phyloP scores from a whole-genome alignment of 2,329 filamentous ascomycete species.

The Curvularia spicifera region DNA sequence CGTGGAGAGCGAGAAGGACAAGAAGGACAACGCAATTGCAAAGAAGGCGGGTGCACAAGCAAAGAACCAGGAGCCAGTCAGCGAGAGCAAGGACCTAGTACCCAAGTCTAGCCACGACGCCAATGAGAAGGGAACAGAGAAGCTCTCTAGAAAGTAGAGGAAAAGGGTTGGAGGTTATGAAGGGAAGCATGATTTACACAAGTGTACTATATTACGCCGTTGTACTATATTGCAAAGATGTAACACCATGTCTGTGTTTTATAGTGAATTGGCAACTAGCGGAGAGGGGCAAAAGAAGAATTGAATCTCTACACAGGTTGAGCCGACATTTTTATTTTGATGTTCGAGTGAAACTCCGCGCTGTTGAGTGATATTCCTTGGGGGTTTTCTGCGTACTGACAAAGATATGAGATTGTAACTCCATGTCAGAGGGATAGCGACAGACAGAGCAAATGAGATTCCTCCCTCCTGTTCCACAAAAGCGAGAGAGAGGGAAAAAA shows the following conservation, averaged over 20 bases:
- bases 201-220: conserved; percentile 16
- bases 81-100: conserved; percentile 55
- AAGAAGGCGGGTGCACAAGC: conserved; percentile 7
- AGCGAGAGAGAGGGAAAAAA: too few relatives aligned
- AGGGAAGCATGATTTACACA: background rate
- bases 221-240: background rate
- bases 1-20: conserved; percentile 15
- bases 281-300: background rate
- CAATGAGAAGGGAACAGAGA: conserved; percentile 24
- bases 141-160: conserved; percentile 5
- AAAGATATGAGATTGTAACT: too few relatives aligned
- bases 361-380: too few relatives aligned
- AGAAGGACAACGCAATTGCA: conserved; percentile 9
- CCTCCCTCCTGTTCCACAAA: too few relatives aligned
- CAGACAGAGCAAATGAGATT: too few relatives aligned
- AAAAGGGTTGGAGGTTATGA: background rate
- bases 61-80: conserved; percentile 22
- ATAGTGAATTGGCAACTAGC: background rate
- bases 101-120: conserved; percentile 60
- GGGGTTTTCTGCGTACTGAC: too few relatives aligned
- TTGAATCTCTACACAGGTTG: background rate
- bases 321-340: background rate
- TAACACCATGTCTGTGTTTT: background rate
- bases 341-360: background rate
- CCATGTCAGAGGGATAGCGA: too few relatives aligned